Base-by-base conservation (phyloP, 371 early-diverging fungal species). In the Mucor irregularis region DNA sequence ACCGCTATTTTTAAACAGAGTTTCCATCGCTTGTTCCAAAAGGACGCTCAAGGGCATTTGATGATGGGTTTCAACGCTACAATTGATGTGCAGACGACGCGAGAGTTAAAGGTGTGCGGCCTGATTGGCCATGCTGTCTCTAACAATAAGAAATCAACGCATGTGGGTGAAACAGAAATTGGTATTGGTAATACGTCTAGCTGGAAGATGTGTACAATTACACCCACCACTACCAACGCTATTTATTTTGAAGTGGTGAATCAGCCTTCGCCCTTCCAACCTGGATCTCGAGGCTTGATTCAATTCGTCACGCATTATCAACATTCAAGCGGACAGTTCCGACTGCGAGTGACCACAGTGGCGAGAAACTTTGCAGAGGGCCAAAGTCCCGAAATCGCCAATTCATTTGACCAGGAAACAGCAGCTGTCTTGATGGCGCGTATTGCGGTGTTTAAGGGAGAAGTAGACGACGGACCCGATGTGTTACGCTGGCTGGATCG, bases 1-100 rank as follows among this genome's bases (percentile, higher is more conserved):
- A 96, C 96, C 9, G 82, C 91, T 25, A 93, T 98, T 44, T 98
- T 98, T 82, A 97, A 96, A 79, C 95, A 97, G 73, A 91, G 93
- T 62, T 96, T 95, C 87, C 90, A 93, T 65, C 85, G 93, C 35
- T 68, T 99, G 37, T 94, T 97, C 78, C 87, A 82, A 52, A 96
- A 93, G 74, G 97, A 97, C 62, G 84, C 82, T 11, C 88, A 92
- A 49, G 96, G 93, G 10, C 80, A 88, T 53, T 76, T 99, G 67
- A 83, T 86, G 63, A 91, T 95, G 92, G 99, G 95, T 11, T 99
- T 99, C 79, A 99, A 99, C 74, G 99, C 96, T n/a, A 94, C 94
- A 6, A 74, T 99, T 33, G 97, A 97, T 68, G 96, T 99, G 19
- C 53, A 94, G 81, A 96, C 95, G 0, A 92, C 95, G 7, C 86